phyloP scores from a whole-genome alignment of 129 eudicot species.

The Artemisia tridentata region DNA sequence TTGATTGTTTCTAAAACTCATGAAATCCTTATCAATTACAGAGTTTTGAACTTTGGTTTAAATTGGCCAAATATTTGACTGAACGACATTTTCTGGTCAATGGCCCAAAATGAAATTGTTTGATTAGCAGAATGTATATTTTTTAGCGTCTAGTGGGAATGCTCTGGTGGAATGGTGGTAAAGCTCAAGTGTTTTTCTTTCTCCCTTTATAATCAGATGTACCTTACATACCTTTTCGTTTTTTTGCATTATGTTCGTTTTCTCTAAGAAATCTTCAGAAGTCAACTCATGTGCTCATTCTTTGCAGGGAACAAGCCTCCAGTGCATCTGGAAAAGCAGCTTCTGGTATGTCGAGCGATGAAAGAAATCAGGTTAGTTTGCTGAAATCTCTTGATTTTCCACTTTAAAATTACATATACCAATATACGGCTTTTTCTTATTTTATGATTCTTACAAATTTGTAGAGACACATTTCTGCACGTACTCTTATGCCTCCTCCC shows the following conservation, averaged over 20 bases:
- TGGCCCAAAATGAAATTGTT: background rate
- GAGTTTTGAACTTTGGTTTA: no score
- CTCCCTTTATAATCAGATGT: background rate
- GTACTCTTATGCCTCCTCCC: conserved; percentile 88
- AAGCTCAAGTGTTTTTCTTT: background rate
- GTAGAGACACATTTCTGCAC: conserved; percentile 71
- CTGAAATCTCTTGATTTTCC: background rate
- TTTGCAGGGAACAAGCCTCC: conserved; percentile 88
- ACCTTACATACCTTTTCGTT: background rate
- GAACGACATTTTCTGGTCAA: no score
- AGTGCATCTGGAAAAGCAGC: conserved; percentile 92
- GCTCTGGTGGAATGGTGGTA: background rate
- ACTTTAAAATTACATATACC: background rate
- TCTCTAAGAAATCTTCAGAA: background rate
- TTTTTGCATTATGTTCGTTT: background rate
- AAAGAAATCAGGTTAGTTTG: conserved; percentile 66
- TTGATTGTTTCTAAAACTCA: background rate
- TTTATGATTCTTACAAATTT: background rate
- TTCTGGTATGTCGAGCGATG: conserved; percentile 93
- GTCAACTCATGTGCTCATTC: background rate
- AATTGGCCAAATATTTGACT: no score
- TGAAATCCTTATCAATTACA: no score
- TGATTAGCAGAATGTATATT: background rate
- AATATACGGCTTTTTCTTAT: background rate
- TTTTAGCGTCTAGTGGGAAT: background rate